Percentiles rank a stretch among this genome's conserved stretches.
phyloP scores from a whole-genome alignment of 352 stramenopile genomes.

The Globisporangium cederbergense region DNA sequence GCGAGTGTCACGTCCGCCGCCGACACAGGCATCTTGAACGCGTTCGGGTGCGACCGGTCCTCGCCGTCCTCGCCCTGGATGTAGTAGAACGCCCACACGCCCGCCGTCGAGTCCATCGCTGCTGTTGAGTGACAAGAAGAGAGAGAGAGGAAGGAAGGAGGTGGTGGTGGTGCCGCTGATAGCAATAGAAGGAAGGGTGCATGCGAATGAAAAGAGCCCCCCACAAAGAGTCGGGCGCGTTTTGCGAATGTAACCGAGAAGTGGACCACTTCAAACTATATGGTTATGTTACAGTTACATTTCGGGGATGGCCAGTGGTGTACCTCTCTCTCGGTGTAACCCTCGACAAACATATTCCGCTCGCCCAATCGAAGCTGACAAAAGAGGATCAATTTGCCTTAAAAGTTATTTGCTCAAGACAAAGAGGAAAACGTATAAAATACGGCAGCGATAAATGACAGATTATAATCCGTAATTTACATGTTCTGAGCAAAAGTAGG shows the following conservation, averaged over 20 bases:
- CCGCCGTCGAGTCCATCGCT: constrained; percentile 22
- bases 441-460: no score
- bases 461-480: no score
- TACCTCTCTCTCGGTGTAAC: no score
- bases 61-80: constrained; percentile 85
- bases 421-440: no score
- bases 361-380: no score
- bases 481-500: no score
- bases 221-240: not conserved
- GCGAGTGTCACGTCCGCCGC: constrained; percentile 59
- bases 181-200: not conserved
- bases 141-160: not conserved
- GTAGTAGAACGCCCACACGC: constrained; percentile 85
- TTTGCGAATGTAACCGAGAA: not conserved
- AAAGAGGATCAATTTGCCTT: no score
- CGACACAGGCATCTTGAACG: constrained; percentile 54
- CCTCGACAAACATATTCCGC: no score
- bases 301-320: no score
- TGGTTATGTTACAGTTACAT: not conserved
- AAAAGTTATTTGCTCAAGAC: no score
- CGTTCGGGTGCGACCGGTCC: constrained; percentile 79
- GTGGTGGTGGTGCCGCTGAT: not conserved
- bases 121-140: constrained; percentile 1
- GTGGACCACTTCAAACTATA: not conserved
- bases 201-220: not conserved